phyloP scores from a whole-genome alignment of 164 flowering plant species.

The grape (Vitis vinifera) region ASM3070453v1 NC_081819.1:20388501-20389000 shows the following conservation, averaged over 20 bases:
- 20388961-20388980: constrained; percentile 87
- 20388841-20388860: constrained; percentile 89
- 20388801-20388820: constrained; percentile 72
- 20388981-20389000: constrained; percentile 97
- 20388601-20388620: constrained; percentile 78
- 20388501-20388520: constrained; percentile 75
- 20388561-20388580: constrained; percentile 68
- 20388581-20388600: constrained; percentile 88
- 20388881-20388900: constrained; percentile 99
- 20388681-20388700: no score
- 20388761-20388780: constrained; percentile 45
- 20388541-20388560: constrained; percentile 82
- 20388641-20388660: constrained; percentile 70
- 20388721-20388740: no score
- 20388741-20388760: not conserved
- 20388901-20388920: constrained; percentile 93
- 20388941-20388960: constrained; percentile 91
- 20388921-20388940: constrained; percentile 91
- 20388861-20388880: constrained; percentile 93
- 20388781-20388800: constrained; percentile 86
- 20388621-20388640: constrained; percentile 84
- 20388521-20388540: constrained; percentile 70
- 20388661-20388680: not conserved
- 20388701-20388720: no score
- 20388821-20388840: constrained; percentile 83